Evolutionary conservation across 1,139 yeast species (phyloP).

Genomic region (Yamadazyma conglobata): DNA sequence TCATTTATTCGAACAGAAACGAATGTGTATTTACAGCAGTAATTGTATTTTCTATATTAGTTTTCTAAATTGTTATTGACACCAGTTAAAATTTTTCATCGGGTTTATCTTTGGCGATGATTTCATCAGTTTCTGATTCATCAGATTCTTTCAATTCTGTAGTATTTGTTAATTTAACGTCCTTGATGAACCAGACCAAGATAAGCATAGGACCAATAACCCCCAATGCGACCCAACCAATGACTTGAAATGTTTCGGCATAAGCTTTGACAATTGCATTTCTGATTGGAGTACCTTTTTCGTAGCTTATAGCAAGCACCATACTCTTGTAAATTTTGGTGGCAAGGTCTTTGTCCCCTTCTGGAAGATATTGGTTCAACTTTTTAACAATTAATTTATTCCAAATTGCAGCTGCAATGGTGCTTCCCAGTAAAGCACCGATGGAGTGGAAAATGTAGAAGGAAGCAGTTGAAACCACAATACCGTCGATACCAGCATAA

Average conservation of each 20-base stretch:
- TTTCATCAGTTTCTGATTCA: background rate
- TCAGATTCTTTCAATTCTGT: background rate
- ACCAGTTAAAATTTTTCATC: no score
- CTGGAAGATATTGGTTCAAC: slow-evolving; percentile 16
- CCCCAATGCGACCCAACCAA: slow-evolving; percentile 20
- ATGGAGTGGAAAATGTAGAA: slow-evolving; percentile 13
- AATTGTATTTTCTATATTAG: no score
- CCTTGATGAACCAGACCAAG: slow-evolving; percentile 18
- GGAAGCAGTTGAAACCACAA: slow-evolving; percentile 19
- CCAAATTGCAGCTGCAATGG: slow-evolving; percentile 19
- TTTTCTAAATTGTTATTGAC: no score
- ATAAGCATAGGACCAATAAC: slow-evolving; percentile 18
- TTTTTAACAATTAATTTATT: slow-evolving; percentile 13
- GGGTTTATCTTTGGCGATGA: no score
- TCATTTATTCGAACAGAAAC: no score
- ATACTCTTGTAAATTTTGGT: slow-evolving; percentile 16
- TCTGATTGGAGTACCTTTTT: slow-evolving; percentile 18
- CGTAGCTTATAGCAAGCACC: slow-evolving; percentile 15
- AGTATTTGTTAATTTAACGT: slow-evolving; percentile 14
- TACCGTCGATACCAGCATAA: slow-evolving; percentile 13
- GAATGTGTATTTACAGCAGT: no score
- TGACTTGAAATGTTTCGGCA: slow-evolving; percentile 20
- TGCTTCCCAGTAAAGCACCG: slow-evolving; percentile 16
- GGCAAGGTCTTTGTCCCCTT: slow-evolving; percentile 13
- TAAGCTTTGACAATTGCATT: slow-evolving; percentile 20